A percentile compares a stretch with the other conserved stretches of the same genome.
These are phyloP conservation scores for Clavaria fumosa DNA, from an alignment of 768 basidiomycete species.

Conservation along the genomic window DNA sequence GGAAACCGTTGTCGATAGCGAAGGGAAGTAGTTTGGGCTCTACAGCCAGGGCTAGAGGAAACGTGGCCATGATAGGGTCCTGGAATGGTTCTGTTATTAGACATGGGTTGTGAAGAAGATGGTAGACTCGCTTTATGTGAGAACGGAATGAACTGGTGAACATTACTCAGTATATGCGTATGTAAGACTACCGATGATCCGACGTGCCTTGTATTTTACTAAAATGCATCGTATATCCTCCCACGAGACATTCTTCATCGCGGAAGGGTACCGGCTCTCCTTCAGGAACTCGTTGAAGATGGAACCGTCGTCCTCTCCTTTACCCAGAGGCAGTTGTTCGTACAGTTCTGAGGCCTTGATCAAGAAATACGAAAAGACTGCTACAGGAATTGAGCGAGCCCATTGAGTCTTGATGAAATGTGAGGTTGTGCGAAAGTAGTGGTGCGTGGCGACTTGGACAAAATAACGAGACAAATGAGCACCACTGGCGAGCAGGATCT, in stretches of 20 bases:
- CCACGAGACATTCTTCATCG: constrained; percentile 43
- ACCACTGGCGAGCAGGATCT: constrained; percentile 64
- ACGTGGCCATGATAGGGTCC: constrained; percentile 68
- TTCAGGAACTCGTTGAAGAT: constrained; percentile 51
- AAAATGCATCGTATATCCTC: constrained; percentile 51
- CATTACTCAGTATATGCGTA: constrained; percentile 7
- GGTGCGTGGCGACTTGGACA: constrained; percentile 62
- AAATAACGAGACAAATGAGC: constrained; percentile 71
- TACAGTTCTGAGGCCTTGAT: constrained; percentile 40
- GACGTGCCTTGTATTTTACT: constrained; percentile 48
- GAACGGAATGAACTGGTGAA: constrained; percentile 60
- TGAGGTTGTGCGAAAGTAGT: constrained; percentile 56
- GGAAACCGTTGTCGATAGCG: constrained; percentile 59
- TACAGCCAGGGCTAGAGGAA: constrained; percentile 61
- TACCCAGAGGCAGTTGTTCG: constrained; percentile 51
- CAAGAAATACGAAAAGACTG: constrained; percentile 51
- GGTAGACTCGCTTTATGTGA: constrained; percentile 38
- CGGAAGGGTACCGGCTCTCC: constrained; percentile 49
- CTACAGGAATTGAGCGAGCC: constrained; percentile 49
- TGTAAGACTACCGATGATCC: no score
- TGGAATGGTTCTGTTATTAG: constrained; percentile 16
- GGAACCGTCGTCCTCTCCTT: constrained; percentile 61
- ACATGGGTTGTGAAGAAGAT: constrained; percentile 3
- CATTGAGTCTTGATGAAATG: constrained; percentile 61
- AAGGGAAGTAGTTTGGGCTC: constrained; percentile 62